Evolutionary conservation across 805 yeast species (phyloP).

Genomic region (Suhomyces emberorum): DNA sequence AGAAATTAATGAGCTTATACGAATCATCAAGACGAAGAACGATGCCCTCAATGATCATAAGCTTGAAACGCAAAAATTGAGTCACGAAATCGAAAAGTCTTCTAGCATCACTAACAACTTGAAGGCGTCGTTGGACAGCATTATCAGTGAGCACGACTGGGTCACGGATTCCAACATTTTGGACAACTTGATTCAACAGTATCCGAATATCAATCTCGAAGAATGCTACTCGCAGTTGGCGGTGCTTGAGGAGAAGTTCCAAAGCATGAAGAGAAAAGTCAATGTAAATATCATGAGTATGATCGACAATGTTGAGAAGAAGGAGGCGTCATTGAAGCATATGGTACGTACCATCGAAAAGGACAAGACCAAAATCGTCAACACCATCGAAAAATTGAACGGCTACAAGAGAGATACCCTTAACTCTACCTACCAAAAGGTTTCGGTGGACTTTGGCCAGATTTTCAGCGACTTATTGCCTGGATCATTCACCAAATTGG

Average conservation of each 20-base stretch:
- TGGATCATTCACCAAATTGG: slow-evolving; percentile 84
- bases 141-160: slow-evolving; percentile 67
- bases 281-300: slow-evolving; percentile 84
- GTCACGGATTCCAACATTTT: slow-evolving; percentile 61
- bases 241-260: slow-evolving; percentile 55
- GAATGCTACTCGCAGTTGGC: slow-evolving; percentile 58
- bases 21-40: slow-evolving; percentile 40
- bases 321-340: slow-evolving; percentile 67
- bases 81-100: slow-evolving; percentile 53
- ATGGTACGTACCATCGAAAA: slow-evolving; percentile 86
- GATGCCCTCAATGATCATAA: slow-evolving; percentile 47
- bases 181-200: slow-evolving; percentile 53
- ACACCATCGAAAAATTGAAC: slow-evolving; percentile 78
- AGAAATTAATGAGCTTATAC: slow-evolving; percentile 62
- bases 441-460: slow-evolving; percentile 82
- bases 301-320: slow-evolving; percentile 89
- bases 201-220: slow-evolving; percentile 59
- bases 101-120: slow-evolving; percentile 34
- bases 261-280: slow-evolving; percentile 74
- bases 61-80: slow-evolving; percentile 50
- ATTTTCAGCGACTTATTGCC: slow-evolving; percentile 88
- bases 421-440: slow-evolving; percentile 80
- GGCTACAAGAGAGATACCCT: slow-evolving; percentile 82
- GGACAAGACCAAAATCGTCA: slow-evolving; percentile 86
- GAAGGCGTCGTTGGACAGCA: slow-evolving; percentile 37